These are phyloP conservation scores for Leishmania amazonensis DNA, from an alignment of 208 protist genomes.

Conservation along the genomic window DNA sequence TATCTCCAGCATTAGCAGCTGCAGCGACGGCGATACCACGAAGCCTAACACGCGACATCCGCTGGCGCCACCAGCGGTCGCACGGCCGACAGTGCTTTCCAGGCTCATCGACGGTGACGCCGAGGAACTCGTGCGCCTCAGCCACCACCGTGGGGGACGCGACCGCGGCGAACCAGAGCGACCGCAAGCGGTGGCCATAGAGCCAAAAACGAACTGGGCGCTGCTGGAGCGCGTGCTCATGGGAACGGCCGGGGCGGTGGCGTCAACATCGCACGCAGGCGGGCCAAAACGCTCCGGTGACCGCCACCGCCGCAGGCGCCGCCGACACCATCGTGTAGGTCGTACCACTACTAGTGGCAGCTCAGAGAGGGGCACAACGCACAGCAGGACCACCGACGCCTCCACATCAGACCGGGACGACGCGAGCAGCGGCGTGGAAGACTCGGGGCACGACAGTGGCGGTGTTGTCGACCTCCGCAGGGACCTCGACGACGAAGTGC, in stretches of 20 bases:
- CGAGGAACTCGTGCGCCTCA: background rate
- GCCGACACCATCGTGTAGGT: background rate
- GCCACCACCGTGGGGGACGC: background rate
- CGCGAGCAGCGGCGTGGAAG: background rate
- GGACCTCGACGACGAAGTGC: conserved; percentile 30
- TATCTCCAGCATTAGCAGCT: conserved; percentile 20
- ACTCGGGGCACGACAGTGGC: background rate
- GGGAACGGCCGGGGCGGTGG: background rate
- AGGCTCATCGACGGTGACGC: background rate
- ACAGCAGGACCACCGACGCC: background rate
- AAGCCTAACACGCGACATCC: background rate
- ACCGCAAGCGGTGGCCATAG: background rate
- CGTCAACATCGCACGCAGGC: background rate
- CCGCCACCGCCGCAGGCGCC: background rate
- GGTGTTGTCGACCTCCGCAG: conserved; percentile 4
- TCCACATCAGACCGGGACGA: background rate
- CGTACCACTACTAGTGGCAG: background rate
- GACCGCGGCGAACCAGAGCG: background rate
- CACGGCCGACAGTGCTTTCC: background rate
- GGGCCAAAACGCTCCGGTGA: background rate
- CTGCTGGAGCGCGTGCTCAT: conserved; percentile 1
- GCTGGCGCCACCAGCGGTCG: background rate
- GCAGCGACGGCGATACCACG: background rate
- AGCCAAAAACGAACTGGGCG: background rate
- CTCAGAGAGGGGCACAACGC: background rate